Evolutionary conservation across 306 rosid species (phyloP), one percentile per base, ranked within the genome.

Genomic region (Cucurbita maxima): DNA sequence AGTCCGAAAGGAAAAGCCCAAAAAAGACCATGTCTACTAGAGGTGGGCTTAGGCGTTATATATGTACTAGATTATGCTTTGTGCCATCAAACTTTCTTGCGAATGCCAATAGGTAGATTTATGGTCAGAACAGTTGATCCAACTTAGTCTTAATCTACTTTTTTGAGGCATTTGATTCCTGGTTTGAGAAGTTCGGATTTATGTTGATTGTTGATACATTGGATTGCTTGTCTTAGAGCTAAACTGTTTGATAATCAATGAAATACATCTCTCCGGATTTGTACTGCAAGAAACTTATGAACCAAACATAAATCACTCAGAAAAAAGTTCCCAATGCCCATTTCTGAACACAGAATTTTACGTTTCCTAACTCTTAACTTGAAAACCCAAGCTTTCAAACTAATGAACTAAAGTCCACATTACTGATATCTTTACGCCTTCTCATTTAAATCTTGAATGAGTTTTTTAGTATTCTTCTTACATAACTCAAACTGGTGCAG

Each of bases 401-500:
- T 61, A 14, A 14, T 61, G 69, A 37, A 15, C 69, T 19, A 37
- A 61, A 61, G 25, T 7, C 48, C 69, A 61, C 13, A 7, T 61
- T 40, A 40, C 30, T n/a, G 51, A 62, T n/a, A n/a, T 41, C 10
- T 20, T 63, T 8, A 19, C 40, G 70, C 30, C 16, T 1, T 63
- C 15, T 25, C 4, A 67, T 64, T 38, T 40, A n/a, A 20, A 19
- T 6, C 56, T 47, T 12, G n/a, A 47, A 22, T 4, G 7, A 50
- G 2, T 25, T 14, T 30, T 22, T 13, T 18, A 19, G 19, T 7
- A 14, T 22, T 34, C 22, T 48, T 71, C 38, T 20, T 50, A 72
- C 48, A 5, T 40, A 20, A 10, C 70, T 15, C 30, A 63, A 22
- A 74, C 12, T 19, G 22, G 71, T 77, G 78, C 85, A 90, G 89